These are phyloP conservation scores for Hyphopichia fennica DNA, from an alignment of 1,139 yeast species.

Conservation along the genomic window DNA sequence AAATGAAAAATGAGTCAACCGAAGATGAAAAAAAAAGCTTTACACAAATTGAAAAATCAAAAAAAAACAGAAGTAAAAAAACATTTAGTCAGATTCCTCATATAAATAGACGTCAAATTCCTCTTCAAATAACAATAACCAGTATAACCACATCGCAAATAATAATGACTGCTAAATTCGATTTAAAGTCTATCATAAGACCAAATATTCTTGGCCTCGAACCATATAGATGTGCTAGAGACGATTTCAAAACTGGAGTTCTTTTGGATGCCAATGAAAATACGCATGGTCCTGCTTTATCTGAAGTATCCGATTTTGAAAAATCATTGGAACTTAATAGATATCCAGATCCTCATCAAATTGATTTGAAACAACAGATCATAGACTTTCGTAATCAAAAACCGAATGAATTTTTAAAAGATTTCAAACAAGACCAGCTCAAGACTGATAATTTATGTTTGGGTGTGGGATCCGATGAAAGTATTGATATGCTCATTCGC, in stretches of 20 bases:
- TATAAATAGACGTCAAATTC: no score
- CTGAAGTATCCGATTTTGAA: constrained; percentile 23
- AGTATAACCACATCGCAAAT: no score
- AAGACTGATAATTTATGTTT: constrained; percentile 73
- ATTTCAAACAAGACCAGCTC: constrained; percentile 27
- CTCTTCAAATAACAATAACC: no score
- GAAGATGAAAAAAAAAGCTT: no score
- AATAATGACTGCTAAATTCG: constrained; percentile 32
- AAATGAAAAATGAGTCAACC: no score
- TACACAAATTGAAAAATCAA: no score
- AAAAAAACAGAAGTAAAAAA: no score
- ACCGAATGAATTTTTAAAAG: constrained; percentile 25
- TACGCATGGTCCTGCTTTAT: constrained; percentile 83
- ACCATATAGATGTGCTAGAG: constrained; percentile 96
- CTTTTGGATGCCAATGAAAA: constrained; percentile 95
- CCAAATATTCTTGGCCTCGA: constrained; percentile 79
- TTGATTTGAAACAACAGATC: constrained; percentile 70
- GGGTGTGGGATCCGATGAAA: constrained; percentile 97
- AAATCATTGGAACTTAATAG: constrained; percentile 62
- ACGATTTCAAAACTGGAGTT: constrained; percentile 83
- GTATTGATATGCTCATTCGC: constrained; percentile 85
- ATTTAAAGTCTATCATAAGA: constrained; percentile 63
- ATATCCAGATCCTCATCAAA: constrained; percentile 96
- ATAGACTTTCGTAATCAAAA: constrained; percentile 67
- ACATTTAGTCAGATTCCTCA: no score